Base-by-base conservation (phyloP, 2,329 filamentous ascomycete species). In the Pseudogymnoascus sp. region DNA sequence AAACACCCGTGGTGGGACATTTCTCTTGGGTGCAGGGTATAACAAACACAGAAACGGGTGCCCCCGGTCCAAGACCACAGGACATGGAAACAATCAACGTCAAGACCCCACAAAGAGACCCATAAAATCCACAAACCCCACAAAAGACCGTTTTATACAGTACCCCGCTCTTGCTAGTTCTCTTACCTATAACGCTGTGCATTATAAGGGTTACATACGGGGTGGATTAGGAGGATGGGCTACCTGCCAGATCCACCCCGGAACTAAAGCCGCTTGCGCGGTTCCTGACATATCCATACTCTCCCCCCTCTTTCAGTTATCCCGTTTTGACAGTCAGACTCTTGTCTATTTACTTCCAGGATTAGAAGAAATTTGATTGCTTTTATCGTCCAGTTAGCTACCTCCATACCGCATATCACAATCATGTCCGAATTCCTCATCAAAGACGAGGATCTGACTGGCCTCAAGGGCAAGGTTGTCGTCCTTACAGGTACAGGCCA, bases 381-480 rank as follows among this genome's bases (percentile, higher is more conserved):
- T 52, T 59, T 33, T 26, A 61, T 60, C 58, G 28, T 28, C 38
- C 28, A 41, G 19, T 61, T 28, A 23, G 21, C 35, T 23, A 18
- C 15, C 26, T 21, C 12, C 55, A 57, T 38, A 59, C 57, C 35
- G 38, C 30, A 62, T 58, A 34, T 59, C 48, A 63, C 30, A 61
- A 70, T 41, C 37, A 79, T 79, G 76, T 66, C 75, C 7, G 75
- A 75, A 64, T 73, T 81, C 33, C 65, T 67, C 1, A 79, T 81
- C 52, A 67, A 74, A 39, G 74, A 80, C 61, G 69, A 72, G 8
- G 73, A 76, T 39, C 68, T 82, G 3, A 62, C 64, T 10, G 63
- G 67, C 38, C 70, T 82, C 34, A 76, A 75, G 61, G 77, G 73
- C 62, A 77, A 81, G 66, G 75, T 80, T 19, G 73, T 79, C n/a